Evolutionary conservation across 73 alveolate species (phyloP).

Genomic region (Diophrys sp.): DNA sequence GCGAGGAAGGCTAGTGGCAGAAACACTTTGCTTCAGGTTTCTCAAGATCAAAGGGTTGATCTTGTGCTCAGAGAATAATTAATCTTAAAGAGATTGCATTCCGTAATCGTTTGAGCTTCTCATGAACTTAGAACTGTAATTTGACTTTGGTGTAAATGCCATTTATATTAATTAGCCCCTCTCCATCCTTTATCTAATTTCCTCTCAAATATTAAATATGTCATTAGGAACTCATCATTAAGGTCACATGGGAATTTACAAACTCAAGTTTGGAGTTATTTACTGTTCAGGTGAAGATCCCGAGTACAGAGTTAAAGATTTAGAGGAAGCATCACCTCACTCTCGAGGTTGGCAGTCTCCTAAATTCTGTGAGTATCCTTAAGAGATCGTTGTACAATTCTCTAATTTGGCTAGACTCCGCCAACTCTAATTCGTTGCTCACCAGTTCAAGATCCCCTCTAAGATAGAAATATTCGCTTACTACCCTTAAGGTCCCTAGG

Average conservation of each 20-base stretch:
- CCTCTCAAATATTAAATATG: too few relatives aligned
- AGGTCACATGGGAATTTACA: slow-evolving; percentile 31
- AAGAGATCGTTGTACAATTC: slow-evolving; percentile 76
- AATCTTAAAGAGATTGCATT: too few relatives aligned
- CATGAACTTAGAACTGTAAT: too few relatives aligned
- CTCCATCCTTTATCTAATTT: too few relatives aligned
- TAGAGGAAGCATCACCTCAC: slow-evolving; percentile 56
- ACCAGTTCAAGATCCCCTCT: slow-evolving; percentile 78
- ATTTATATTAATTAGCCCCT: too few relatives aligned
- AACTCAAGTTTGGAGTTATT: slow-evolving; percentile 66
- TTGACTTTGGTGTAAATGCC: background rate
- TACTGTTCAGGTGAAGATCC: slow-evolving; percentile 84
- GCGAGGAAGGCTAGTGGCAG: too few relatives aligned
- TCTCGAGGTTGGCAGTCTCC: slow-evolving; percentile 83
- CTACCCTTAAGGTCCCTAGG: slow-evolving; percentile 71
- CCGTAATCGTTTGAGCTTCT: too few relatives aligned
- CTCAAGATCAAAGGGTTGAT: too few relatives aligned
- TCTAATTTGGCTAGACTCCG: slow-evolving; percentile 68
- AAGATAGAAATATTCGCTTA: slow-evolving; percentile 62
- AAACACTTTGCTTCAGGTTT: too few relatives aligned
- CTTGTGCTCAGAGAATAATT: too few relatives aligned
- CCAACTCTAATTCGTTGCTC: slow-evolving; percentile 70
- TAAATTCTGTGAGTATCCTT: slow-evolving; percentile 80
- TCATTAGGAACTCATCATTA: too few relatives aligned
- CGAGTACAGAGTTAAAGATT: slow-evolving; percentile 62